Base-by-base conservation (phyloP, 2,329 filamentous ascomycete species). In the Cercospora sp. region DNA sequence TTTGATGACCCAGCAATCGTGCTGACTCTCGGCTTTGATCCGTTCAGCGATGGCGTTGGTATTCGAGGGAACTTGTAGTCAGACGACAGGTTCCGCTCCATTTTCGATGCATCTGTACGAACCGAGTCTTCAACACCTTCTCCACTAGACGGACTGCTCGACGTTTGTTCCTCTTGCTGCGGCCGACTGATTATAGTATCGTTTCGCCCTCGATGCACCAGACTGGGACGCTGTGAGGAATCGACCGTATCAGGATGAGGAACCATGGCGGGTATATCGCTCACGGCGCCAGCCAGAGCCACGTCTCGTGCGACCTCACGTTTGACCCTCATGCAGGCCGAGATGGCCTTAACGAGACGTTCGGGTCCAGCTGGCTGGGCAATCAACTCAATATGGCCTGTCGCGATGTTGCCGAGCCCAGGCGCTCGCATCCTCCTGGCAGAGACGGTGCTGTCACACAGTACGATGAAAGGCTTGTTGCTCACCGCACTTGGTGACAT, bases 391-490 rank as follows among this genome's bases (percentile, higher is more conserved):
- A 74, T 66, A 13, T 69, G 66, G n/a, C 69, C 64, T 16, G 66
- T 69, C 1, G 68, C 70, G n/a, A 72, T 68, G 26, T 65, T 63
- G 30, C 70, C 67, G 3, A 74, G 64, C 5, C 71, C 71, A 12
- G 66, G 63, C 13, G 68, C 70, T 45, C 71, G 53, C 13, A 75
- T 60, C 9, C 70, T 67, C 5, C 74, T 63, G 18, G 70, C 71
- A 12, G 73, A 75, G 5, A 75, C 64, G 7, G 71, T 70, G 63
- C 70, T 75, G 26, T 73, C 69, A 58, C 74, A 75, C 26, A 75
- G 53, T 4, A 75, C 69, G 16, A 75, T 69, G 42, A 73, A 66
- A 6, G 74, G 73, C 48, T 68, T 74, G 53, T 70, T 71, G 63
- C 69, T 68, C 48, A 70, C 26, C 4, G 67, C 68, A 40, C 65